These are phyloP conservation scores for Ceratocystis lukuohia DNA, from an alignment of 2,329 filamentous ascomycete species.

Conservation along the genomic window DNA sequence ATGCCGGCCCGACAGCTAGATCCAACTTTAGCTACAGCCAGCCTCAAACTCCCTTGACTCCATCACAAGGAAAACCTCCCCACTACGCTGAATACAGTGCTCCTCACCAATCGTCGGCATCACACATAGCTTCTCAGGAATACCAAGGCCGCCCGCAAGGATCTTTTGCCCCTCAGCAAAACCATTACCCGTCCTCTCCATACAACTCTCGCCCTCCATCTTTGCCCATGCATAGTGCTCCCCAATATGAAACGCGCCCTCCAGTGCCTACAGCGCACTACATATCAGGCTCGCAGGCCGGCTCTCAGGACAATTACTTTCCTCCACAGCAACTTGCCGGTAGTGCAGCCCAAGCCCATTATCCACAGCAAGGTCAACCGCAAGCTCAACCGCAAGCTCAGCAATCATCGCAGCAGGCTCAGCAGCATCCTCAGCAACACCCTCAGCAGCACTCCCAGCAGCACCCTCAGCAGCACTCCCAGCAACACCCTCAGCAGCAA, in stretches of 20 bases:
- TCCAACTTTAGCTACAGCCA: slow-evolving; percentile 21
- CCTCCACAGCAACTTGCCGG: neutral
- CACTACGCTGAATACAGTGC: slow-evolving; percentile 41
- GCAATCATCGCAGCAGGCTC: slow-evolving; percentile 26
- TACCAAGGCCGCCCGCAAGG: slow-evolving; percentile 26
- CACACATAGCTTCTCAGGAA: slow-evolving; percentile 34
- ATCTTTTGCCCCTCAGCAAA: slow-evolving; percentile 21
- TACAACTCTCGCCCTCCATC: slow-evolving; percentile 12
- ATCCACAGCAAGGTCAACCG: slow-evolving; percentile 16
- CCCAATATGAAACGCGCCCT: slow-evolving; percentile 2
- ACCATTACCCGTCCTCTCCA: slow-evolving; percentile 14
- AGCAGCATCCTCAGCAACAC: slow-evolving; percentile 23
- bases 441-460: slow-evolving; percentile 23
- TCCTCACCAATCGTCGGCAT: slow-evolving; percentile 28
- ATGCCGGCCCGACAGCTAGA: slow-evolving; percentile 22
- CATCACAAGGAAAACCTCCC: slow-evolving; percentile 19
- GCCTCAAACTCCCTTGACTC: slow-evolving; percentile 18
- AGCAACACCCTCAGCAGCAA: slow-evolving; percentile 22
- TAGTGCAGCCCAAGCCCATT: neutral
- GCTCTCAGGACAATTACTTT: slow-evolving; percentile 4
- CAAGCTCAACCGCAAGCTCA: slow-evolving; percentile 24
- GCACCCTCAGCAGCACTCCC: slow-evolving; percentile 25
- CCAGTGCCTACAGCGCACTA: neutral
- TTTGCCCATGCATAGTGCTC: neutral
- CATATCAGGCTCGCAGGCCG: neutral